phyloP scores from a whole-genome alignment of 441 rosid species.

The Erodium texanum region DNA sequence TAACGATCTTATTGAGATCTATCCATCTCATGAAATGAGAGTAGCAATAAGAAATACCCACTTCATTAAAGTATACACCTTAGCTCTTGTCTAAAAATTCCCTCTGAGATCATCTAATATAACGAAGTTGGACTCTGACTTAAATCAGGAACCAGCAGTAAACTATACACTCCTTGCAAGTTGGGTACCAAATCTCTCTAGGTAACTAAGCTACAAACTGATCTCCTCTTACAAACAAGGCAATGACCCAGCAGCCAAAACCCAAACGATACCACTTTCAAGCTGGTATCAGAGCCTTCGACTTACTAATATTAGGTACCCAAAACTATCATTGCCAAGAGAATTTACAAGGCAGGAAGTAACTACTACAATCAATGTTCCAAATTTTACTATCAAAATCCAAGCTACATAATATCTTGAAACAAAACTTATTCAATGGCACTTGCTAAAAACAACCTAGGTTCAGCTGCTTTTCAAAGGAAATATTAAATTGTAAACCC shows the following conservation, averaged over 20 bases:
- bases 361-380: not conserved
- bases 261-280: not conserved
- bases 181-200: constrained; percentile 1
- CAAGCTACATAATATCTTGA: not conserved
- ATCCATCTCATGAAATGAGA: not conserved
- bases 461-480: not conserved
- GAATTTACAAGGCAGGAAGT: not conserved
- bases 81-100: not conserved
- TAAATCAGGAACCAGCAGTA: constrained; percentile 1
- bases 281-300: not conserved
- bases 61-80: not conserved
- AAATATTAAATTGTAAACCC: not conserved
- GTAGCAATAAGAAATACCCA: not conserved
- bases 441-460: not conserved
- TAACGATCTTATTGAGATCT: not conserved
- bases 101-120: not conserved
- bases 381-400: not conserved
- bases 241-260: not conserved
- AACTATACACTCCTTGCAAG: not conserved
- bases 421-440: not conserved
- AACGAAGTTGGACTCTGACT: not conserved
- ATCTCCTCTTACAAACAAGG: not conserved
- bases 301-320: constrained; percentile 4
- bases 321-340: not conserved
- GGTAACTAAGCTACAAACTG: not conserved